phyloP scores from a whole-genome alignment of 129 eudicot species.

The Centrapalus pauciflorus region DNA sequence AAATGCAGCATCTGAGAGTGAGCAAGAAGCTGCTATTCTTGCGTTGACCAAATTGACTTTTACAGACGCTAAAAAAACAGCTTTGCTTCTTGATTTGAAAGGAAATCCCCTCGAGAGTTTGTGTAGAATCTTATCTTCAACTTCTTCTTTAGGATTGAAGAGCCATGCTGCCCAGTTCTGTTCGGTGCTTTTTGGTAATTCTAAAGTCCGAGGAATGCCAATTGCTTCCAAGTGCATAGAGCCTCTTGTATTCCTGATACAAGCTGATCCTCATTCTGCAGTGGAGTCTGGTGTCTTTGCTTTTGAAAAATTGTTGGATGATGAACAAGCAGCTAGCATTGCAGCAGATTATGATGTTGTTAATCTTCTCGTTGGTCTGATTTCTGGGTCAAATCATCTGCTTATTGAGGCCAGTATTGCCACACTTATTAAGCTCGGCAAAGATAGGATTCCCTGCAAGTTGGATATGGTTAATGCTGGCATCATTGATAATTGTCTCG shows the following conservation, averaged over 20 bases:
- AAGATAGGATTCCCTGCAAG: constrained; percentile 65
- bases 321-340: constrained; percentile 53
- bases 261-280: constrained; percentile 37
- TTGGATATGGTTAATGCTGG: constrained; percentile 77
- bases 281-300: constrained; percentile 76
- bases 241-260: constrained; percentile 52
- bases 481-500: constrained; percentile 58
- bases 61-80: constrained; percentile 36
- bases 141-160: constrained; percentile 42
- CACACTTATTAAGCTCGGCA: constrained; percentile 71
- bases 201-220: constrained; percentile 48
- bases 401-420: constrained; percentile 68
- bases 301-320: constrained; percentile 64
- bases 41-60: constrained; percentile 52
- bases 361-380: constrained; percentile 50
- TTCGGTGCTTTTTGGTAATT: constrained; percentile 44
- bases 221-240: constrained; percentile 53
- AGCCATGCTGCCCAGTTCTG: constrained; percentile 63
- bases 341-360: constrained; percentile 53
- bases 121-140: constrained; percentile 41
- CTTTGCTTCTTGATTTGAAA: constrained; percentile 44
- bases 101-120: constrained; percentile 51
- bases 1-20: constrained; percentile 45
- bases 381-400: constrained; percentile 61
- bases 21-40: constrained; percentile 56